These are phyloP conservation scores for Apostasia shenzhenica DNA, from an alignment of 106 monocot genomes.

Conservation along the genomic window DNA sequence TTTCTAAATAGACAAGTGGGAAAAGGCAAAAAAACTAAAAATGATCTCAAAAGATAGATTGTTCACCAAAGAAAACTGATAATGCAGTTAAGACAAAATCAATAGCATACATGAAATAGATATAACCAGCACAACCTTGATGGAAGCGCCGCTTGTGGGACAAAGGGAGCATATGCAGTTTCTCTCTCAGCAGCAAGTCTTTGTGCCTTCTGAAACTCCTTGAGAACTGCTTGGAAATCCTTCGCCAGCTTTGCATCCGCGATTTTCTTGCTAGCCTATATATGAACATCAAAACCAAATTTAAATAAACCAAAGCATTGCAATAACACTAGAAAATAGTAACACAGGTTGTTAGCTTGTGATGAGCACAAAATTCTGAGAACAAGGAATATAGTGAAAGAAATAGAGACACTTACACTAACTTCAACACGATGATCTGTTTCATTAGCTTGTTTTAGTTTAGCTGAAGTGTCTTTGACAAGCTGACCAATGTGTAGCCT, in stretches of 20 bases:
- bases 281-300: not conserved
- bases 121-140: slow-evolving; percentile 27
- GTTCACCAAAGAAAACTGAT: no score
- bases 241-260: slow-evolving; percentile 95
- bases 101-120: no score
- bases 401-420: slow-evolving; percentile 40
- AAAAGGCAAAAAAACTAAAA: no score
- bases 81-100: no score
- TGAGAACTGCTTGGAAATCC: slow-evolving; percentile 80
- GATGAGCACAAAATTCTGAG: not conserved
- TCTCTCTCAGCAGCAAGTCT: slow-evolving; percentile 77
- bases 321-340: not conserved
- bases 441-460: slow-evolving; percentile 73
- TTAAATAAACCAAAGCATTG: not conserved
- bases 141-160: slow-evolving; percentile 55
- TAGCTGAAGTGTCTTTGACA: slow-evolving; percentile 70
- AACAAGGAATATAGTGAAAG: not conserved
- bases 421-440: slow-evolving; percentile 51
- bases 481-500: slow-evolving; percentile 61
- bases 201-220: slow-evolving; percentile 84
- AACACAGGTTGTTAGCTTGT: no score
- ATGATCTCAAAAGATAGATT: no score
- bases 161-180: slow-evolving; percentile 74
- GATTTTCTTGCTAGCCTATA: slow-evolving; percentile 77
- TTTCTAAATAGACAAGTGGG: no score